phyloP scores from a whole-genome alignment of 2,329 filamentous ascomycete species.

The Alternaria angustiovoidea region DNA sequence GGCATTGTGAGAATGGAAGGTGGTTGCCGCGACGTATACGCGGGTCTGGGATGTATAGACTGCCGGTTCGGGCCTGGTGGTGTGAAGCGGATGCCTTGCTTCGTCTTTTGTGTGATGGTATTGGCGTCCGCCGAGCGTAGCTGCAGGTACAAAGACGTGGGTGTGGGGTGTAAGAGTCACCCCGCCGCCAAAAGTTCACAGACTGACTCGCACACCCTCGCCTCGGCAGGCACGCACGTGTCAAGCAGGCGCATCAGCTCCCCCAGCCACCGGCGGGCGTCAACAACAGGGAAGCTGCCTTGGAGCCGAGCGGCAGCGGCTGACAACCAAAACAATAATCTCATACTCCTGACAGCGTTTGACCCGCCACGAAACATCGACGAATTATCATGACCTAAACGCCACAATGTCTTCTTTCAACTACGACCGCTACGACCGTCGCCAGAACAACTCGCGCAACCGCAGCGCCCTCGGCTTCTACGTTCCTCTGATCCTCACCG shows the following conservation, averaged over 20 bases:
- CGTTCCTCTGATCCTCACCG: slow-evolving; percentile 85
- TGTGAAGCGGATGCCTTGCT: neutral
- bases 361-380: slow-evolving; percentile 21
- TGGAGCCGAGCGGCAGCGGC: slow-evolving; percentile 7
- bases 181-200: slow-evolving; percentile 23
- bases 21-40: no score
- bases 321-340: slow-evolving; percentile 8
- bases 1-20: slow-evolving; percentile 66
- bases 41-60: neutral
- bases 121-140: neutral
- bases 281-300: slow-evolving; percentile 15
- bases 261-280: slow-evolving; percentile 11
- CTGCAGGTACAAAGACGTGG: slow-evolving; percentile 21
- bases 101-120: neutral
- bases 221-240: slow-evolving; percentile 15
- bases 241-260: slow-evolving; percentile 10
- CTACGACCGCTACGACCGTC: slow-evolving; percentile 64
- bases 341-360: slow-evolving; percentile 5
- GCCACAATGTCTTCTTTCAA: slow-evolving; percentile 47
- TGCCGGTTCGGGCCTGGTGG: neutral
- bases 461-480: slow-evolving; percentile 77
- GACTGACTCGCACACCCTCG: slow-evolving; percentile 22
- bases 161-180: slow-evolving; percentile 28
- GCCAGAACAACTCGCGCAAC: slow-evolving; percentile 61
- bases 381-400: slow-evolving; percentile 26